Evolutionary conservation across 208 protist species (phyloP), one percentile per base, ranked within the genome.

Genomic region (Trypanosomatidae sp.): DNA sequence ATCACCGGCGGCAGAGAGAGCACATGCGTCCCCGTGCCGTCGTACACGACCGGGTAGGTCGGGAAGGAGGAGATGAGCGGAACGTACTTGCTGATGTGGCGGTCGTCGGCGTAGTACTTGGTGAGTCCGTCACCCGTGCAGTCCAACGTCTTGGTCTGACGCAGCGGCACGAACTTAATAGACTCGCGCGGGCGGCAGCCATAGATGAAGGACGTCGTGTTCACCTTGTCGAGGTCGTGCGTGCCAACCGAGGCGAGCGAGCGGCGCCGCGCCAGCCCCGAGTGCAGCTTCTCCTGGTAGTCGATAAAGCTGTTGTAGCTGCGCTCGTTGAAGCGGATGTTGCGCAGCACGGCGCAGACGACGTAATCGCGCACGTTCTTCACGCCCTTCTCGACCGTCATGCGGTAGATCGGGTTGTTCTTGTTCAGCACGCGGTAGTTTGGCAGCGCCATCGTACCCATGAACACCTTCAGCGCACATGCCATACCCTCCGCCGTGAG

Each of bases 1-100:
- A 99, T 99, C 68, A 99, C 99, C 28, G 99, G 99, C 69, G 99
- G 99, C 30, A 99, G 81, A 33, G 99, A 99, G 17, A 99, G 88
- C 28, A 99, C 92, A 5, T 87, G 62, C 22, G 75, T 13, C 28
- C 79, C 77, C 3, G 77, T 69, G 53, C 69, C 68, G 60, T 97
- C 91, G 77, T 90, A 79, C 44, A 98, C 84, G 43, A 97, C 83
- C 25, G 96, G 96, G 80, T 95, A 98, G n/a, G 77, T 67, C 9
- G 80, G 80, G 39, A 95, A 71, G 39, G 77, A 65, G 8, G 82
- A 89, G 73, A 97, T 93, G n/a, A 97, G 73, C 3, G 89, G 83
- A 22, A 96, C 79, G 76, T 88, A 97, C 85, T 95, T 94, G 66
- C 83, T 78, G 52, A 98, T 97, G 79, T 97, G 91, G 41, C 90